These are phyloP conservation scores for Skeletonema grethae DNA, from an alignment of 108 stramenopile species.

Conservation along the genomic window DNA sequence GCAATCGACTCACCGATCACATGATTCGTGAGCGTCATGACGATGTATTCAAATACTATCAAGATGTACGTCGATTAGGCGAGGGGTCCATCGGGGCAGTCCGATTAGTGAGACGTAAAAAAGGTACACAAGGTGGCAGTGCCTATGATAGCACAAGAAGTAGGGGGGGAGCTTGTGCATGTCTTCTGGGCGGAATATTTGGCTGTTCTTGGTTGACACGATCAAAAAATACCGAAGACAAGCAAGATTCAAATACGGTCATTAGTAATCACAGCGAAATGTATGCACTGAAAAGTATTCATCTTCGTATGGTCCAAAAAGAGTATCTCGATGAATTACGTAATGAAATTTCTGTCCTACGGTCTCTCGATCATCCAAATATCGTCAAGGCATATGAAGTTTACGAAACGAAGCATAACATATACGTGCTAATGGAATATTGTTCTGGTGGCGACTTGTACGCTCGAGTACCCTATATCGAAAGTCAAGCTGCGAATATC, in stretches of 20 bases:
- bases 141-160: slow-evolving; percentile 29
- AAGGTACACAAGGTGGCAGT: slow-evolving; percentile 57
- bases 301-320: slow-evolving; percentile 58
- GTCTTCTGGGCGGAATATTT: slow-evolving; percentile 13
- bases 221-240: not conserved
- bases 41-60: slow-evolving; percentile 27
- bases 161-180: slow-evolving; percentile 13
- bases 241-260: not conserved
- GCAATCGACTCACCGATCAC: slow-evolving; percentile 2
- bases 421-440: slow-evolving; percentile 82
- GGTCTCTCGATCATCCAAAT: slow-evolving; percentile 90
- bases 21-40: slow-evolving; percentile 13
- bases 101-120: slow-evolving; percentile 55
- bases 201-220: slow-evolving; percentile 19
- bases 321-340: slow-evolving; percentile 75
- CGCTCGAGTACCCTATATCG: slow-evolving; percentile 81
- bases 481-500: slow-evolving; percentile 62
- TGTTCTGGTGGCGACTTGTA: slow-evolving; percentile 89
- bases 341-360: slow-evolving; percentile 90
- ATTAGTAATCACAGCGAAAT: slow-evolving; percentile 29
- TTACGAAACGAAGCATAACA: slow-evolving; percentile 64
- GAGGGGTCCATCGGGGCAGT: slow-evolving; percentile 80
- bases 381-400: slow-evolving; percentile 92
- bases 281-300: slow-evolving; percentile 75
- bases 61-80: slow-evolving; percentile 61